A percentile compares a stretch with the other conserved stretches of the same genome.
Evolutionary conservation across 768 basidiomycete species (phyloP).

Genomic region (Leccinum pellstonianum): DNA sequence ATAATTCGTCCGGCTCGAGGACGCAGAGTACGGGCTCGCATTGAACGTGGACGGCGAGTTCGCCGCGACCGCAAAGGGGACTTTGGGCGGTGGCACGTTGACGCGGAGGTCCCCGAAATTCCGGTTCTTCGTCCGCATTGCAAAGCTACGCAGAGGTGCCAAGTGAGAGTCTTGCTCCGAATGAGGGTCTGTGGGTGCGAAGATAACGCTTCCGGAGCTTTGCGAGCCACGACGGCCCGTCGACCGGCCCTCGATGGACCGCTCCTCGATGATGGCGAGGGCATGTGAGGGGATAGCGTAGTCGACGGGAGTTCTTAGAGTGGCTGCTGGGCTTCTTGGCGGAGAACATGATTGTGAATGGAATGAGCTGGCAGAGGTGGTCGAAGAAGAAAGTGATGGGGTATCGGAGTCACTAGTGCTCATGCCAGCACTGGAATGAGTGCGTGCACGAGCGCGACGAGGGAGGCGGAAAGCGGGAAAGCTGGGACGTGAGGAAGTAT

Average conservation of each 20-base stretch:
- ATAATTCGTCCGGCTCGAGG: neutral
- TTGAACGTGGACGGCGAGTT: constrained; percentile 18
- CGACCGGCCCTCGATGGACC: constrained; percentile 21
- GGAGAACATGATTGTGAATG: constrained; percentile 34
- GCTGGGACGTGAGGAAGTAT: constrained; percentile 18
- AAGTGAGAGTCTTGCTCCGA: constrained; percentile 23
- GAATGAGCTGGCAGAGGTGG: constrained; percentile 37
- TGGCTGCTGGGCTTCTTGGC: constrained; percentile 34
- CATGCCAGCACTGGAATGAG: constrained; percentile 29
- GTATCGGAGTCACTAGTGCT: constrained; percentile 42
- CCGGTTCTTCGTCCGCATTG: constrained; percentile 25
- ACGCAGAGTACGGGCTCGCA: neutral
- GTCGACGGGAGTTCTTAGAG: constrained; percentile 35
- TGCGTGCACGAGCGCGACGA: constrained; percentile 29
- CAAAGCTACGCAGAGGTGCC: neutral
- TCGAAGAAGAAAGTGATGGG: constrained; percentile 48
- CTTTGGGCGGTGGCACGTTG: constrained; percentile 23
- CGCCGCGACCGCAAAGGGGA: constrained; percentile 18
- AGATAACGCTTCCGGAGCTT: constrained; percentile 24
- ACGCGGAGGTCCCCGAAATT: constrained; percentile 32
- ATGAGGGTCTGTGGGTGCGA: constrained; percentile 17
- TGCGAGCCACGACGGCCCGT: constrained; percentile 14
- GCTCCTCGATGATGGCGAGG: constrained; percentile 42
- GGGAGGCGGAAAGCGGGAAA: constrained; percentile 35
- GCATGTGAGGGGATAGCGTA: constrained; percentile 20